These are phyloP conservation scores for Kewa caespitosa DNA, from an alignment of 179 eudicot species.

Conservation along the genomic window DNA sequence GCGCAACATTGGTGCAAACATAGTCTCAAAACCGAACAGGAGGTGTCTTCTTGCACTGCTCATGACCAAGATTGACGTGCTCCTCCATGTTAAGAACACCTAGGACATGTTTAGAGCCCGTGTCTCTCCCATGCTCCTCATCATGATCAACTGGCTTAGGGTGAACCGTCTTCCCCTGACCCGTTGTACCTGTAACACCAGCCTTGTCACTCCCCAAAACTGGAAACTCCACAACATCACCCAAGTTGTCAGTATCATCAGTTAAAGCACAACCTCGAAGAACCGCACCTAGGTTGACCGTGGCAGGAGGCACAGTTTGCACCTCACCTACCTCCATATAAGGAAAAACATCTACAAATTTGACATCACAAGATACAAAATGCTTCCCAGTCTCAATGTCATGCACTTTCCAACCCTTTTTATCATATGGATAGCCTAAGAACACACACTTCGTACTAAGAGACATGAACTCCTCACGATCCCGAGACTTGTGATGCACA, in stretches of 20 bases:
- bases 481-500: neutral
- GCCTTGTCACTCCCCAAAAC: no score
- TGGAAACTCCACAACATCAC: no score
- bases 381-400: neutral
- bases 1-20: neutral
- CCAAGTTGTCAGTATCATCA: neutral
- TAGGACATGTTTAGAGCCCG: no score
- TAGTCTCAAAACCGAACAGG: neutral
- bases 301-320: neutral
- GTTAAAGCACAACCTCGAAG: neutral
- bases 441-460: neutral
- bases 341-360: neutral
- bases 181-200: neutral
- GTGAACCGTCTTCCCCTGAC: no score
- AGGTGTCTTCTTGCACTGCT: neutral
- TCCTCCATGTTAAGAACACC: no score
- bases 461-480: neutral
- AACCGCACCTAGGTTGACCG: neutral
- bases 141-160: no score
- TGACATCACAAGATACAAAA: neutral
- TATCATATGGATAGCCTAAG: neutral
- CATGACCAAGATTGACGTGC: no score
- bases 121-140: no score
- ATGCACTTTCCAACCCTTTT: neutral
- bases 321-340: neutral